A percentile compares a stretch with the other conserved stretches of the same genome.
Conservation (phyloP, 345 rosid species). For the Moricandia moricandioides region DNA sequence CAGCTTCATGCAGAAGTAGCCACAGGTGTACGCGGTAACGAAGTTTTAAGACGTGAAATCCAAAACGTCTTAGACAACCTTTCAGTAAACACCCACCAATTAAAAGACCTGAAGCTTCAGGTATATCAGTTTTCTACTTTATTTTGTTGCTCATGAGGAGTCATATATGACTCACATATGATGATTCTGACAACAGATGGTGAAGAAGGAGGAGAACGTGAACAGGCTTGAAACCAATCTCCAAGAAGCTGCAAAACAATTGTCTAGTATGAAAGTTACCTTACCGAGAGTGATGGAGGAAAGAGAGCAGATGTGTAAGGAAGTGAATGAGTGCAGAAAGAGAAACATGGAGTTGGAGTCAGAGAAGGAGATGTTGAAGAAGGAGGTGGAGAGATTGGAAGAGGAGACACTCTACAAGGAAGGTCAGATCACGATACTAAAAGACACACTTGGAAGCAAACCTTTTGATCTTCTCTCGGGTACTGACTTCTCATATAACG, state of each 20-base stretch:
- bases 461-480: conserved; percentile 61
- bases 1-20: conserved; percentile 86
- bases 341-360: conserved; percentile 71
- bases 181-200: conserved; percentile 41
- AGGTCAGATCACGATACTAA: conserved; percentile 87
- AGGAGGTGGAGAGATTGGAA: conserved; percentile 73
- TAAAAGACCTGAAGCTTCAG: conserved; percentile 86
- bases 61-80: conserved; percentile 67
- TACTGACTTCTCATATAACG: conserved; percentile 45
- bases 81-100: conserved; percentile 57
- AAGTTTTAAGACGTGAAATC: conserved; percentile 67
- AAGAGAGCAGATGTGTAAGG: conserved; percentile 81
- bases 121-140: conserved; percentile 30
- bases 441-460: conserved; percentile 59
- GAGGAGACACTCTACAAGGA: conserved; percentile 81
- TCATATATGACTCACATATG: not conserved
- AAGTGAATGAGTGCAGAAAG: conserved; percentile 63
- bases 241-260: conserved; percentile 58
- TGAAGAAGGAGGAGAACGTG: conserved; percentile 67
- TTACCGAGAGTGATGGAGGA: conserved; percentile 74
- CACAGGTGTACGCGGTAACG: conserved; percentile 70
- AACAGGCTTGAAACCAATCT: conserved; percentile 53
- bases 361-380: conserved; percentile 63
- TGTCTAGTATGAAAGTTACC: conserved; percentile 48
- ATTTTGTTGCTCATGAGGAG: not conserved